Percentiles rank a stretch among this genome's conserved stretches.
phyloP scores from a whole-genome alignment of 257 asterid genomes.

The Fraxinus excelsior region DNA sequence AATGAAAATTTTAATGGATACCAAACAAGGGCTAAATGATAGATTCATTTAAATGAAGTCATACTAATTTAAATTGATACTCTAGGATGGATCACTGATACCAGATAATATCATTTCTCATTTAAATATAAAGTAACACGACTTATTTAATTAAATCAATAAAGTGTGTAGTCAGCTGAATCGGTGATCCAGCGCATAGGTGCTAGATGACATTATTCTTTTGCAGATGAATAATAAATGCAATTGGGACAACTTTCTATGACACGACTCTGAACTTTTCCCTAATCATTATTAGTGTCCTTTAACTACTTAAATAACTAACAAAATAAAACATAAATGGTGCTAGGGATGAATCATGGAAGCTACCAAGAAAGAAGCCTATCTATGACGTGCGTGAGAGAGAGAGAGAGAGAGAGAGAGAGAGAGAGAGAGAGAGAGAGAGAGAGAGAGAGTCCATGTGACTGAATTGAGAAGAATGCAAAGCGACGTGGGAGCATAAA shows the following conservation, averaged over 20 bases:
- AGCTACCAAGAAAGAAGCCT: constrained; percentile 26
- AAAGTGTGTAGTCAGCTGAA: too few species aligned
- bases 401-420: not conserved
- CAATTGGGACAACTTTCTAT: constrained; percentile 25
- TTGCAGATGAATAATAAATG: constrained; percentile 28
- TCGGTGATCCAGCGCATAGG: too few species aligned
- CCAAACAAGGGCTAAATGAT: too few species aligned
- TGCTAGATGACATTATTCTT: too few species aligned
- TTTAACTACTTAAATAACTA: not conserved
- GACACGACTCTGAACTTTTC: constrained; percentile 27
- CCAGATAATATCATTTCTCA: too few species aligned
- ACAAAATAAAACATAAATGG: constrained; percentile 17
- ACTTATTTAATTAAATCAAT: too few species aligned
- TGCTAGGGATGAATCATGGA: constrained; percentile 29
- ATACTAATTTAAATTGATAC: too few species aligned
- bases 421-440: constrained; percentile 18
- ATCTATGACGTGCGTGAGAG: not conserved
- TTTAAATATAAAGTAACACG: too few species aligned
- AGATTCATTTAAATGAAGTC: too few species aligned
- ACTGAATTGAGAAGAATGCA: constrained; percentile 54
- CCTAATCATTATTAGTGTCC: constrained; percentile 58
- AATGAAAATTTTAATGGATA: too few species aligned
- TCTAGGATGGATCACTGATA: too few species aligned
- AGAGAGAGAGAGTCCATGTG: constrained; percentile 54
- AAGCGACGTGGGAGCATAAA: constrained; percentile 36